phyloP scores from a whole-genome alignment of 768 basidiomycete genomes.

The Pholiota conissans region DNA sequence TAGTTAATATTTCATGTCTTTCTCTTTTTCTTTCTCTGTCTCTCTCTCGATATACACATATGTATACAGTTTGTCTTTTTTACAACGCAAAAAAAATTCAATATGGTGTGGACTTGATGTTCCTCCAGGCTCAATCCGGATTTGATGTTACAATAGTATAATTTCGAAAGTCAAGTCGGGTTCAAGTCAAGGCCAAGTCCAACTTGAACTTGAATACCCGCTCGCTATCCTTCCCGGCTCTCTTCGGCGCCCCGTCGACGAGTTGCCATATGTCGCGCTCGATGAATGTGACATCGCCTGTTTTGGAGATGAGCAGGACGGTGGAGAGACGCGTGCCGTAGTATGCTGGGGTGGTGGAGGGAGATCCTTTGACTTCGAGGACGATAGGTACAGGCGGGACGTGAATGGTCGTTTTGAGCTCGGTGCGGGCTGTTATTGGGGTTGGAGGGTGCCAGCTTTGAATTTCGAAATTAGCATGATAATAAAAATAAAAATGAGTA shows the following conservation, averaged over 20 bases:
- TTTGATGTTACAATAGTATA: too few species aligned
- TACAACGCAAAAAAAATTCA: too few species aligned
- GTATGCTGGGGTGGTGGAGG: constrained; percentile 17
- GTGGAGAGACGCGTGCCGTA: constrained; percentile 79
- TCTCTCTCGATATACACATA: too few species aligned
- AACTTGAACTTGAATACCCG: constrained; percentile 5
- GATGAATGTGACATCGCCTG: constrained; percentile 62
- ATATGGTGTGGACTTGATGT: too few species aligned
- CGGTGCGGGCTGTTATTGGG: constrained; percentile 46
- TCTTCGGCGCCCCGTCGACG: not conserved
- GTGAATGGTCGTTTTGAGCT: constrained; percentile 63
- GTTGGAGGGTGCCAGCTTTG: constrained; percentile 48
- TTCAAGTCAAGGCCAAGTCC: not conserved
- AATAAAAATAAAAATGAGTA: too few species aligned
- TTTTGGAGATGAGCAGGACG: constrained; percentile 61
- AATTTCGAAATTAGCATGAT: too few species aligned
- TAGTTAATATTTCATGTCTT: too few species aligned
- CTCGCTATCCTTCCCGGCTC: not conserved
- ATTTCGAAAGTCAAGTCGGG: not conserved
- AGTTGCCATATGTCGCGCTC: constrained; percentile 70
- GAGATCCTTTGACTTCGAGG: constrained; percentile 32
- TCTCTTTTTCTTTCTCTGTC: too few species aligned
- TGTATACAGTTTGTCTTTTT: too few species aligned
- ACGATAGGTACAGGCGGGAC: constrained; percentile 51
- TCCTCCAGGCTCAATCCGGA: too few species aligned